A percentile compares a stretch with the other conserved stretches of the same genome.
phyloP scores from a whole-genome alignment of 352 stramenopile species.

The Halophytophthora polymorphica region DNA sequence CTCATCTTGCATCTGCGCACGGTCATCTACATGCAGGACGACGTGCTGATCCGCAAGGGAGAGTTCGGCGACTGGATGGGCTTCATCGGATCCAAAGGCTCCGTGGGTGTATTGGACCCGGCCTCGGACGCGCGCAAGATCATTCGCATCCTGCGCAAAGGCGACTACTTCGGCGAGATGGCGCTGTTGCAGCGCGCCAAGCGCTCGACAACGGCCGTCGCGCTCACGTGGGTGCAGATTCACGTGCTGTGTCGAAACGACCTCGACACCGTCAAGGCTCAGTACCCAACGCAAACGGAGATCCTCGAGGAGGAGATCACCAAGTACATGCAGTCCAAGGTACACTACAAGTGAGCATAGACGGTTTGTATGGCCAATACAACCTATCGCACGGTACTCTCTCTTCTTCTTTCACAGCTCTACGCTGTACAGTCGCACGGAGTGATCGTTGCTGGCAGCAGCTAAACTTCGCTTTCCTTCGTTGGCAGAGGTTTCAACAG shows the following conservation, averaged over 20 bases:
- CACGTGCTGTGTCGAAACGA: constrained; percentile 61
- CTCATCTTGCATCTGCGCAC: constrained; percentile 69
- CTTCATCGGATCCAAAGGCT: constrained; percentile 73
- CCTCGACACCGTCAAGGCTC: constrained; percentile 57
- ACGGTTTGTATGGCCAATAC: constrained; percentile 10
- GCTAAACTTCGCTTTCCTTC: constrained; percentile 22
- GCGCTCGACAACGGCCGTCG: constrained; percentile 60
- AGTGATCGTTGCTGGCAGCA: constrained; percentile 45
- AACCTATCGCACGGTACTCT: constrained; percentile 16
- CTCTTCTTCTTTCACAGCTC: constrained; percentile 3
- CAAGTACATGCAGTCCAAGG: constrained; percentile 73
- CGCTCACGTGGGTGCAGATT: constrained; percentile 74
- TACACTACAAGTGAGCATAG: constrained; percentile 40
- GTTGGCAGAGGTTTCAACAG: neutral
- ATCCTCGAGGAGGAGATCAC: constrained; percentile 70
- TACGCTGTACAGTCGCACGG: constrained; percentile 48
- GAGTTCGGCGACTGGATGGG: constrained; percentile 83
- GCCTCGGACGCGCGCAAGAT: constrained; percentile 40
- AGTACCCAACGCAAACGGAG: constrained; percentile 53
- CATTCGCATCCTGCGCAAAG: constrained; percentile 61
- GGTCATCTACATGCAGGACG: constrained; percentile 80
- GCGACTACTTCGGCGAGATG: constrained; percentile 81
- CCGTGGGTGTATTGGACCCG: constrained; percentile 64
- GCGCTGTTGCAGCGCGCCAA: constrained; percentile 60
- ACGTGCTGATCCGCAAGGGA: constrained; percentile 77